These are phyloP conservation scores for Alnus glutinosa DNA, from an alignment of 306 rosid genomes.

Conservation along the genomic window DNA sequence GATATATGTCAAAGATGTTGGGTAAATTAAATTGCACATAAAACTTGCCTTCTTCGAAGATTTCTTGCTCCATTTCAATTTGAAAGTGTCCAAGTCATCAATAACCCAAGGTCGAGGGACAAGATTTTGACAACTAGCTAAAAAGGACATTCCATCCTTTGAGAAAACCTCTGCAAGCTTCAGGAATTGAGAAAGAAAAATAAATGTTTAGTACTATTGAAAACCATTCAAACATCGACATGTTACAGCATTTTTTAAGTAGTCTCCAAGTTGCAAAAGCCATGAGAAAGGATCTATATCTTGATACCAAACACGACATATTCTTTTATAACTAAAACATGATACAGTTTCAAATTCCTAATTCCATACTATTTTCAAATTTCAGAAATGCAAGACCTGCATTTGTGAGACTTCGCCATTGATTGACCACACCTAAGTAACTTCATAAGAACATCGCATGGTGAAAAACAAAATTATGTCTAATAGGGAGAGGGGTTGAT, in stretches of 20 bases:
- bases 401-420: background rate
- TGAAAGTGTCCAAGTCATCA: constrained; percentile 86
- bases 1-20: constrained; percentile 13
- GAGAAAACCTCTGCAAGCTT: constrained; percentile 98
- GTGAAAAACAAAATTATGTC: background rate
- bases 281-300: background rate
- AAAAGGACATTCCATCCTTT: constrained; percentile 91
- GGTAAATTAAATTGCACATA: constrained; percentile 10
- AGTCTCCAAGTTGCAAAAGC: background rate
- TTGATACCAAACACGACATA: background rate
- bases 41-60: constrained; percentile 87
- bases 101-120: constrained; percentile 97
- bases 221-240: constrained; percentile 8
- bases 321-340: background rate
- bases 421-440: background rate
- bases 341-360: background rate
- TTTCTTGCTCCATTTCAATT: constrained; percentile 76
- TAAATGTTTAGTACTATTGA: constrained; percentile 11
- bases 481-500: background rate
- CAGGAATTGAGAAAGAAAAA: constrained; percentile 40
- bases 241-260: constrained; percentile 1
- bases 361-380: background rate
- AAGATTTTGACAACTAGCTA: constrained; percentile 86
- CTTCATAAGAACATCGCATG: background rate
- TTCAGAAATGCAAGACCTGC: background rate